Evolutionary conservation across 345 rosid species (phyloP).

Genomic region (Linum tenue): DNA sequence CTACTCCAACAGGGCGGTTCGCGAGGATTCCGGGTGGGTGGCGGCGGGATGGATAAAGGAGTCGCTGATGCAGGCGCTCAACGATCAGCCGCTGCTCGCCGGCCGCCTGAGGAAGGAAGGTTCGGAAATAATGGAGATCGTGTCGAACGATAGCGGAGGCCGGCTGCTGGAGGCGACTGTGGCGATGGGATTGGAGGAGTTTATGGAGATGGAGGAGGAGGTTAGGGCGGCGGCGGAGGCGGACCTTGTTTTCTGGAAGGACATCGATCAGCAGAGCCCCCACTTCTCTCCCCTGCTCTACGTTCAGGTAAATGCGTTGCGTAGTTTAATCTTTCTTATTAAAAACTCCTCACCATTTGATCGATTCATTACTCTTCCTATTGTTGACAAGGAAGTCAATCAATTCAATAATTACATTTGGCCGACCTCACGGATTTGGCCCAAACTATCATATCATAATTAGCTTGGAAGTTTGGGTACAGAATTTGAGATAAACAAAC

Average conservation of each 20-base stretch:
- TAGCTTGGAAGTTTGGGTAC: too few relatives aligned
- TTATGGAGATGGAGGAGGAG: slow-evolving; percentile 30
- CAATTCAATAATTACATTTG: too few relatives aligned
- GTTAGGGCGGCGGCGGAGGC: slow-evolving; percentile 34
- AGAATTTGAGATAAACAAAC: too few relatives aligned
- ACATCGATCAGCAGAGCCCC: slow-evolving; percentile 54
- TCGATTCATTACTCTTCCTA: too few relatives aligned
- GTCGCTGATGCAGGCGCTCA: slow-evolving; percentile 47
- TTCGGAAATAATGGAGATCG: slow-evolving; percentile 38
- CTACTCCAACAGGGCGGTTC: slow-evolving; percentile 27
- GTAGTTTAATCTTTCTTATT: too few relatives aligned
- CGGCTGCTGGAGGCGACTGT: slow-evolving; percentile 59
- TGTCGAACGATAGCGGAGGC: slow-evolving; percentile 62
- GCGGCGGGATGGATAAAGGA: slow-evolving; percentile 71
- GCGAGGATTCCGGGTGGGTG: slow-evolving; percentile 45
- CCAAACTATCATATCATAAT: too few relatives aligned
- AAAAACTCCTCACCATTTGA: too few relatives aligned
- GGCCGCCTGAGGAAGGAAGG: slow-evolving; percentile 40
- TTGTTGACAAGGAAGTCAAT: too few relatives aligned
- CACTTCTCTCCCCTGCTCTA: slow-evolving; percentile 65
- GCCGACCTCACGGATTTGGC: too few relatives aligned
- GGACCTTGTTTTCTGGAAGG: slow-evolving; percentile 63
- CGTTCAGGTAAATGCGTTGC: slow-evolving; percentile 39
- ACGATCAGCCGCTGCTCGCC: slow-evolving; percentile 45
- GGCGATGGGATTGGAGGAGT: slow-evolving; percentile 34